Evolutionary conservation across 2,329 filamentous ascomycete genomes (phyloP), one percentile per base, ranked within the genome.

Genomic region (Fusarium sp.): DNA sequence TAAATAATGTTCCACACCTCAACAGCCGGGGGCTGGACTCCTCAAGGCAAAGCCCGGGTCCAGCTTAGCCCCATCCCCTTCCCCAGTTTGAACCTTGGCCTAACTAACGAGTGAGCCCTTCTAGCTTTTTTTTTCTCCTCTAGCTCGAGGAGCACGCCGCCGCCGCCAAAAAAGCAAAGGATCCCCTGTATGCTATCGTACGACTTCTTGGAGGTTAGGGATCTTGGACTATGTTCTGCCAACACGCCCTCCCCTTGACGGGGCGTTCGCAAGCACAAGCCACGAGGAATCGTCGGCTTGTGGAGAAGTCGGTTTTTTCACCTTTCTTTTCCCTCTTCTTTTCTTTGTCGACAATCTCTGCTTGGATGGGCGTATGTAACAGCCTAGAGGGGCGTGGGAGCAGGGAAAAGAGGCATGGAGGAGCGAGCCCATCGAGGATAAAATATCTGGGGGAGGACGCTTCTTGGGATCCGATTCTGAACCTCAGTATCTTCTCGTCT

Each of bases 261-360:
- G 42, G 4, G 42, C 11, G 36, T 20, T 16, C 29, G 29, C 27
- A 11, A n/a, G 27, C 13, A 60, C 40, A 38, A 61, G 62, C 63
- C 68, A 72, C 71, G 66, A 74, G 68, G 71, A 75, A 71, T 68
- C 59, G 58, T 71, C 73, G 73, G 73, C 73, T 70, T 75, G 73
- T 75, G 73, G 73, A 75, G 73, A 71, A 66, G 49, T 16, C 29
- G 38, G 51, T 40, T 58, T 58, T 58, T 67, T 62, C 64, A 51
- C 42, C 11, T 58, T 59, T 57, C 61, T 61, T 69, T 67, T 31
- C 49, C 49, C 53, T 61, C 62, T 29, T 54, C 61, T 51, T 70
- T 59, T 38, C 57, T 64, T 64, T 69, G 59, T 40, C 58, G 42
- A 61, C 58, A 68, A 66, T 69, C 60, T 71, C 60, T 68, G 36